Evolutionary conservation across 495 filamentous ascomycete species (phyloP), one percentile per base, ranked within the genome.

Genomic region (Cetradonia linearis): DNA sequence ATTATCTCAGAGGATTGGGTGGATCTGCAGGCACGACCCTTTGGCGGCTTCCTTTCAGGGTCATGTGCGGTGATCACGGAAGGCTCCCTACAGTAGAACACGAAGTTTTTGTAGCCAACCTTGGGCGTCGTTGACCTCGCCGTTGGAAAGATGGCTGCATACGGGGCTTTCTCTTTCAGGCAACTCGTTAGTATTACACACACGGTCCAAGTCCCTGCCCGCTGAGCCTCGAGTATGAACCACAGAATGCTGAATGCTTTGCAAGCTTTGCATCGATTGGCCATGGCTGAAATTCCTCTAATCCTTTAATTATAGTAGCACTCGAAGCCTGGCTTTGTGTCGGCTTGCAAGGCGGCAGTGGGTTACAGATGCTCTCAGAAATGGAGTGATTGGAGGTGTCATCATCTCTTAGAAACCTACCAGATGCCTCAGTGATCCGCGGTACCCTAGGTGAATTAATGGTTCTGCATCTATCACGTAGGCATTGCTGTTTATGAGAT

Each of bases 1-100:
- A 38, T 60, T 13, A 27, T 38, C 8, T 60, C 34, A 44, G 33
- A 34, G 48, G 13, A 60, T 60, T 60, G 58, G 58, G 38, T 47
- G 20, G 11, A 44, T 42, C 36, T 54, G 50, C 58, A 60, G 58
- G 58, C 48, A 53, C 58, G 44, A 37, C 28, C 36, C 28, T 59
- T n/a, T 52, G 36, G 23, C 57, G 36, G 36, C 46, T 53, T 34
- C 47, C 57, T 18, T 53, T 59, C 25, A 2, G 37, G 57, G 46
- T 27, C 55, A 58, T 7, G 28, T 18, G 38, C 20, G 55, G 23
- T 59, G 25, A 50, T 50, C 56, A 40, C 3, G n/a, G n/a, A n/a
- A n/a, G n/a, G n/a, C n/a, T n/a, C n/a, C n/a, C n/a, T 42, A 46
- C 28, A 59, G n/a, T 16, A 27, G 28, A 6, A 11, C 20, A 46